Base-by-base conservation (phyloP, 2,329 filamentous ascomycete species). In the Amphichorda felina region DNA sequence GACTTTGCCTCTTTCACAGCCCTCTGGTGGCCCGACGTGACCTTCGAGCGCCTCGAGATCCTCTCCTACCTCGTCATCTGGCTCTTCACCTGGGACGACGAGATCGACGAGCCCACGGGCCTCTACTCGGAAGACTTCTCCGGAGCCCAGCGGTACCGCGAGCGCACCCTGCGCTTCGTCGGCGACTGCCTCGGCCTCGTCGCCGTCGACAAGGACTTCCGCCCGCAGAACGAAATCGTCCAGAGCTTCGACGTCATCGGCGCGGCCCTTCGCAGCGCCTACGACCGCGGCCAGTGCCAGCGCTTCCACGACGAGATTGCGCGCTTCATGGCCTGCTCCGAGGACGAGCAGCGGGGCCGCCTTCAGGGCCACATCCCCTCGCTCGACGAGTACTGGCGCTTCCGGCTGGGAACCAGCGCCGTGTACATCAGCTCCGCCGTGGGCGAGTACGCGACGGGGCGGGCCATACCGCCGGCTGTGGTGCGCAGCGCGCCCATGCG, bases 51-150 rank as follows among this genome's bases (percentile, higher is more conserved):
- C 15, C 29, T 31, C 16, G 29, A 31, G 16, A 31, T 13, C 11
- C 15, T 31, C 15, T 7, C 29, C 16, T 18, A 31, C 16, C 15
- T 31, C 13, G 29, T 31, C 29, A 31, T 31, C 15, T 31, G 29
- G 29, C 29, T 31, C 29, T 31, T 31, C 29, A 31, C 29, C 8
- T 31, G 29, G 29, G 29, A 31, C 16, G 29, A 31, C 9, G 29
- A 31, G 9, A 31, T 31, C 7, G 29, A 31, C 16, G 29, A 31
- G 16, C 29, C 29, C 29, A 31, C 29, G 8, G 29, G 29, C 16
- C 6, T 16, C 6, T 31, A 17, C 16, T 31, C 29, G 4, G 16
- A 17, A 18, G 29, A 31, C 16, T 31, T 18, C 13, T 3, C 6
- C 10, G 29, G 16, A 5, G 29, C 29, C 16, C 29, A 31, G 11